Percentiles rank a stretch among this genome's conserved stretches.
phyloP scores from a whole-genome alignment of 768 basidiomycete species.

The Pulveroboletus sp. region DNA sequence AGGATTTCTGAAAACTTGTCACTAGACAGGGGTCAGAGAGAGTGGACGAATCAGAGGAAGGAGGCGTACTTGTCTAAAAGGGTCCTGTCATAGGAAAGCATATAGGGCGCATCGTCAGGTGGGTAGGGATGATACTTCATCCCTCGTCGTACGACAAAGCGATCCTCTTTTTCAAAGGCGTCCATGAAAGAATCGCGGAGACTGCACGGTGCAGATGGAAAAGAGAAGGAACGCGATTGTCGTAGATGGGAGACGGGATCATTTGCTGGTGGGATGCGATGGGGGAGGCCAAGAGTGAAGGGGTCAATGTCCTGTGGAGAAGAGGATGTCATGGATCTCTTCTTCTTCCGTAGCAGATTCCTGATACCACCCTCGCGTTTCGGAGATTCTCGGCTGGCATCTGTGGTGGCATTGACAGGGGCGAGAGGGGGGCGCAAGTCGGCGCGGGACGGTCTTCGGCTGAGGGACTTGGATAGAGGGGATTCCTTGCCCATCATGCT shows the following conservation, averaged over 20 bases:
- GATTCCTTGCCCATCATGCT: conserved; percentile 24
- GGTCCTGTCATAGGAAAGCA: conserved; percentile 62
- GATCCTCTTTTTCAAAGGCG: conserved; percentile 23
- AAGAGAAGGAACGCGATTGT: background rate
- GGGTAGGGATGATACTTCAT: conserved; percentile 58
- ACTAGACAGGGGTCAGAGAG: conserved; percentile 35
- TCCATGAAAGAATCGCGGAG: conserved; percentile 11
- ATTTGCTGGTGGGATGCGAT: background rate
- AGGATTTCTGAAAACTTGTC: conserved; percentile 57
- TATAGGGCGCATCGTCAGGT: conserved; percentile 49
- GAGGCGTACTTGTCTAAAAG: conserved; percentile 55
- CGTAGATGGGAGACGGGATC: background rate
- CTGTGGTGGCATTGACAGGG: conserved; percentile 4
- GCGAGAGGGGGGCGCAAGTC: conserved; percentile 14
- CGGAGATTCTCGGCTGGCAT: conserved; percentile 6
- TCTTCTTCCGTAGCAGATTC: conserved; percentile 22
- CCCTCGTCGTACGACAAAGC: conserved; percentile 24
- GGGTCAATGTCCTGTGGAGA: conserved; percentile 8
- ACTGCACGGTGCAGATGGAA: background rate
- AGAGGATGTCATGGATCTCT: conserved; percentile 13
- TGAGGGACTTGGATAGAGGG: conserved; percentile 6
- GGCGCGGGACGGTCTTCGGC: conserved; percentile 6
- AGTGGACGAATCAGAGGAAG: conserved; percentile 1
- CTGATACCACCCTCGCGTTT: conserved; percentile 23
- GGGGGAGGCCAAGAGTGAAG: background rate